Evolutionary conservation across 2,329 filamentous ascomycete genomes (phyloP), one percentile per base, ranked within the genome.

Genomic region (Conoideocrella luteorostrata): DNA sequence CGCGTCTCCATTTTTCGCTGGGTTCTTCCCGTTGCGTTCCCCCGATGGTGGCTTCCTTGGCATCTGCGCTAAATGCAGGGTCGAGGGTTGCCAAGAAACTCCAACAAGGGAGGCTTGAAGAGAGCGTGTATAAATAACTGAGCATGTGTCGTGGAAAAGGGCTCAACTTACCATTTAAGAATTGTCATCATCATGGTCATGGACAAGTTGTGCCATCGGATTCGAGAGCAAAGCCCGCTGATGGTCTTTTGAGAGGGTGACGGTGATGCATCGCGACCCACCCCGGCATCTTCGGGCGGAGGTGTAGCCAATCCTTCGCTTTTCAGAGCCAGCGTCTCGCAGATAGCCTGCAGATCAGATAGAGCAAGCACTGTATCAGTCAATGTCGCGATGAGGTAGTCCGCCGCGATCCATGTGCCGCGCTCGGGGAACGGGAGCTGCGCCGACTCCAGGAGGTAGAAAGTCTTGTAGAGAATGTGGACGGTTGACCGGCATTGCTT

Each of bases 161-260:
- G 22, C 22, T 23, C 15, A 24, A 50, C 57, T 52, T 52, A 65
- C 63, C 63, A 66, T 50, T 66, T 64, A 17, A 66, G 50, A 33
- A 66, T 61, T 4, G 62, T 66, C 55, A 62, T 63, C 56, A 66
- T 63, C 56, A 65, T 61, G 13, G 60, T 62, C 51, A 65, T 63
- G n/a, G 62, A 64, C 17, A 66, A 50, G 37, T 61, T 63, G 51
- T 65, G 63, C 60, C 61, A 66, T 23, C 59, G 56, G 7, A 66
- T 56, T 5, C 63, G 54, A 2, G 59, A 55, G 37, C 57, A 64
- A 4, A 66, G 49, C 5, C 53, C 51, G 21, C 47, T 55, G 22
- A 62, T 51, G 23, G 50, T 49, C 49, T 58, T 56, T 41, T 56
- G 55, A n/a, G 50, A 52, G n/a, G 50, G 15, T 48, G 37, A n/a